phyloP scores from a whole-genome alignment of 805 yeast genomes.

The Zygoascus ofunaensis region DNA sequence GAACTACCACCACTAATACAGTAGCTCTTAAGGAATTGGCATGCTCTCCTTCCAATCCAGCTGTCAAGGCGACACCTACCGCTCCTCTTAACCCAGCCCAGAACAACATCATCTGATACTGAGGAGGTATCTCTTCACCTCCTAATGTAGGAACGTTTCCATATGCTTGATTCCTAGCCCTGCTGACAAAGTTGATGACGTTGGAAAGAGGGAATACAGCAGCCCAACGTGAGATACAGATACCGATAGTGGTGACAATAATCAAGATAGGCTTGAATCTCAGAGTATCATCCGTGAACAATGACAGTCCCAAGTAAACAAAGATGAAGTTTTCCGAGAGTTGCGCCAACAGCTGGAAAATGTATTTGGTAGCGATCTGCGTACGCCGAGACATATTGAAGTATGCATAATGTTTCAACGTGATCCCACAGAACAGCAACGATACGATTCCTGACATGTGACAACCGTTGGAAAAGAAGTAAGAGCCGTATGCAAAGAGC shows the following conservation, averaged over 20 bases:
- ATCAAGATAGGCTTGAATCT: slow-evolving; percentile 91
- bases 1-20: slow-evolving; percentile 89
- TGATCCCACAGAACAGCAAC: slow-evolving; percentile 88
- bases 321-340: slow-evolving; percentile 94
- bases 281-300: slow-evolving; percentile 91
- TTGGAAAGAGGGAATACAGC: slow-evolving; percentile 92
- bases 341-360: slow-evolving; percentile 90
- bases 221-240: slow-evolving; percentile 93
- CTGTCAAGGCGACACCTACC: slow-evolving; percentile 97
- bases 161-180: slow-evolving; percentile 44
- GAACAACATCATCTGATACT: slow-evolving; percentile 96
- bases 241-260: slow-evolving; percentile 78
- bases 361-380: slow-evolving; percentile 90
- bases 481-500: slow-evolving; percentile 87
- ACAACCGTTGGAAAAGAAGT: slow-evolving; percentile 96
- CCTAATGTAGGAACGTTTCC: slow-evolving; percentile 24
- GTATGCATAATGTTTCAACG: slow-evolving; percentile 93
- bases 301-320: slow-evolving; percentile 85
- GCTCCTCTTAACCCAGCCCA: slow-evolving; percentile 99
- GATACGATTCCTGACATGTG: slow-evolving; percentile 99
- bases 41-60: slow-evolving; percentile 93
- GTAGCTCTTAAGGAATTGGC: slow-evolving; percentile 86
- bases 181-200: slow-evolving; percentile 69
- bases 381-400: slow-evolving; percentile 96
- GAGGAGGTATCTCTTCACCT: slow-evolving; percentile 87